These are phyloP conservation scores for Malus sieversii DNA, from an alignment of 306 rosid species.

Conservation along the genomic window DNA sequence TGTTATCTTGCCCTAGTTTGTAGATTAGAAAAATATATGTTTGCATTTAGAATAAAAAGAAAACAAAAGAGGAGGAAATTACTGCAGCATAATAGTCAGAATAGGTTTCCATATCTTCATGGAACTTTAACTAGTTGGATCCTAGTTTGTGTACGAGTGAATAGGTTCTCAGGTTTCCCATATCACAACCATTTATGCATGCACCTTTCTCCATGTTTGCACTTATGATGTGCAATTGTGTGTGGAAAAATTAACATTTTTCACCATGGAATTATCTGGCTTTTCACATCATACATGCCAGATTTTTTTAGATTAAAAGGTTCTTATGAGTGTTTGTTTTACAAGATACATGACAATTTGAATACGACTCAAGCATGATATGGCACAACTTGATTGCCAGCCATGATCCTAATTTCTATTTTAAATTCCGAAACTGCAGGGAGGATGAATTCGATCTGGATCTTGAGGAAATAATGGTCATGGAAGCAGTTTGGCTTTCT, in stretches of 20 bases:
- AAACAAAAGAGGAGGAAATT: neutral
- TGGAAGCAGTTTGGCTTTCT: constrained; percentile 99
- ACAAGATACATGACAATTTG: neutral
- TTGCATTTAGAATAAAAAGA: neutral
- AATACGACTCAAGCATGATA: no score
- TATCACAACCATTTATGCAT: neutral
- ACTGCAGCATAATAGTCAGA: neutral
- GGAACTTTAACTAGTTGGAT: neutral
- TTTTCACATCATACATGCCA: neutral
- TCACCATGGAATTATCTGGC: neutral
- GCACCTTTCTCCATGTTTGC: neutral
- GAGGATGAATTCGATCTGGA: constrained; percentile 88
- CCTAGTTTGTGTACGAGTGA: neutral
- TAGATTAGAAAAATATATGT: neutral
- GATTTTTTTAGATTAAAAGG: neutral
- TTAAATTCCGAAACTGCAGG: constrained; percentile 39
- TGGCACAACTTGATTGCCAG: neutral
- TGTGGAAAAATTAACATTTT: neutral
- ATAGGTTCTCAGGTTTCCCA: neutral
- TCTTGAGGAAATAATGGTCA: constrained; percentile 98
- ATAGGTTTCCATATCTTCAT: neutral
- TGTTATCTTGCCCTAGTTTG: neutral
- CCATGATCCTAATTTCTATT: neutral
- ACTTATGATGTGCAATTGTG: neutral
- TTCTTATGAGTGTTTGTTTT: neutral